These are phyloP conservation scores for Pestalotiopsis sp. DNA, from an alignment of 2,329 filamentous ascomycete genomes.

Conservation along the genomic window DNA sequence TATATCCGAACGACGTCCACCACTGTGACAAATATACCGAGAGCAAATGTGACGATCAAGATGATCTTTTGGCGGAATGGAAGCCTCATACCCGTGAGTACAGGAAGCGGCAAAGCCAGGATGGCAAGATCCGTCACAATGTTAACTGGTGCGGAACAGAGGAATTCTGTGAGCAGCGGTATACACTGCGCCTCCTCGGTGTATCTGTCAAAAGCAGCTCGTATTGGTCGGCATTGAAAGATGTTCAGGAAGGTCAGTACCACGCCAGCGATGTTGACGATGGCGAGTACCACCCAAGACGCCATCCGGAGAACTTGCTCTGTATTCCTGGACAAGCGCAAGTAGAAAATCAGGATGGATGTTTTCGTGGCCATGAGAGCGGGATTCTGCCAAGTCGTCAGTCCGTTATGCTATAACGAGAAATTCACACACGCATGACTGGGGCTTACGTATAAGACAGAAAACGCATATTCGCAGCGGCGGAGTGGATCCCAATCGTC, in stretches of 20 bases:
- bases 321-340: constrained; percentile 76
- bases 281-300: constrained; percentile 75
- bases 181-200: constrained; percentile 45
- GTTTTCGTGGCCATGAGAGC: constrained; percentile 89
- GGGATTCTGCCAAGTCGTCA: constrained; percentile 63
- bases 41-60: constrained; percentile 79
- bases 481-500: constrained; percentile 54
- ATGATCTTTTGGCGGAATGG: constrained; percentile 86
- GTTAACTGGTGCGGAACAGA: constrained; percentile 83
- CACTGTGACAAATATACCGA: constrained; percentile 84
- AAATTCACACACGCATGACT: not conserved
- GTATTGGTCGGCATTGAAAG: constrained; percentile 78
- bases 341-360: constrained; percentile 88
- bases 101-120: constrained; percentile 82
- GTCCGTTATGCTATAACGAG: not conserved
- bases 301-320: constrained; percentile 75
- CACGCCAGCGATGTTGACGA: constrained; percentile 77
- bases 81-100: constrained; percentile 82
- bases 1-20: constrained; percentile 89
- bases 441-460: constrained; percentile 57
- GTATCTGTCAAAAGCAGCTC: constrained; percentile 62
- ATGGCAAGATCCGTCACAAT: constrained; percentile 89
- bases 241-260: constrained; percentile 85
- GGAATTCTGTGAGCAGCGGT: constrained; percentile 61
- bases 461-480: constrained; percentile 63